phyloP scores from a whole-genome alignment of 116 monocot species.

The Posidonia oceanica region DNA sequence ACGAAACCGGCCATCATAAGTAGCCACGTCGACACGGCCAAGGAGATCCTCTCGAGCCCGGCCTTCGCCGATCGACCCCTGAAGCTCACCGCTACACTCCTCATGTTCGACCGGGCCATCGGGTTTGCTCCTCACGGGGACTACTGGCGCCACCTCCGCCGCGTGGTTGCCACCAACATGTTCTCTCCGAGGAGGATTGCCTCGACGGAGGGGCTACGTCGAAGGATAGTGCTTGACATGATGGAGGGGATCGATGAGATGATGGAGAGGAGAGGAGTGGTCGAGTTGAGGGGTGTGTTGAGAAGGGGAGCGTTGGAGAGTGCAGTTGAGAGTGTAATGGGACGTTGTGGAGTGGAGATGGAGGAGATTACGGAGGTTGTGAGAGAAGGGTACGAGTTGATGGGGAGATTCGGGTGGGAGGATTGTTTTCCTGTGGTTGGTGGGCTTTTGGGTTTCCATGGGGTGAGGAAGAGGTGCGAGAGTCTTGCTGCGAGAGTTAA shows the following conservation, averaged over 20 bases:
- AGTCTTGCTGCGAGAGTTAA: conserved; percentile 31
- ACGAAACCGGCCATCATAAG: conserved; percentile 37
- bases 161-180: conserved; percentile 30
- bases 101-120: conserved; percentile 67
- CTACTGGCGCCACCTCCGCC: conserved; percentile 62
- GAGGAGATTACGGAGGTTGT: conserved; percentile 37
- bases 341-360: conserved; percentile 10
- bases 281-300: conserved; percentile 28
- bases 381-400: conserved; percentile 56
- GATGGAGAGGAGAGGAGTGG: conserved; percentile 35
- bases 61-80: conserved; percentile 50
- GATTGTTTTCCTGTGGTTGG: conserved; percentile 36
- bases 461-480: conserved; percentile 46
- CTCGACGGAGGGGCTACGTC: conserved; percentile 18
- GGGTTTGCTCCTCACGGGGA: conserved; percentile 58
- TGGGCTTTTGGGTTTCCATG: conserved; percentile 41
- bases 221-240: conserved; percentile 23
- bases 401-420: conserved; percentile 50
- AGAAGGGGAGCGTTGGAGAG: conserved; percentile 47
- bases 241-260: conserved; percentile 10
- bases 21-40: conserved; percentile 49
- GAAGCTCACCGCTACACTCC: conserved; percentile 35
- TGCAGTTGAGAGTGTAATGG: conserved; percentile 47
- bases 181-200: conserved; percentile 46
- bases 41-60: conserved; percentile 32